Conservation (phyloP, 192 early-diverging fungal genomes). For the Coemansia sp. region DNA sequence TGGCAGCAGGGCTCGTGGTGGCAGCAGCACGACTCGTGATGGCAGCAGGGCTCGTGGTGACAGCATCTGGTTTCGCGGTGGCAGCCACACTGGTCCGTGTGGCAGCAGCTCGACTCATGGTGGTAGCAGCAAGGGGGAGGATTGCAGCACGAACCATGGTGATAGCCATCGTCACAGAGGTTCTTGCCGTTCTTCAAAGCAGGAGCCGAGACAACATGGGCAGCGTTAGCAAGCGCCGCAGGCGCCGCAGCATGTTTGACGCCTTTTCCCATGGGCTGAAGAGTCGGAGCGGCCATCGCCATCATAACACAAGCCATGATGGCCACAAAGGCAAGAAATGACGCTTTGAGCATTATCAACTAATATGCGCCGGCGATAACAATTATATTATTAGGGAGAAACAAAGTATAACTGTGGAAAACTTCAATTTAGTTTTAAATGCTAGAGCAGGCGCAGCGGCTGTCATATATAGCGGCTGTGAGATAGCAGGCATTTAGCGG, state of each 20-base stretch:
- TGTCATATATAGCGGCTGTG: not conserved
- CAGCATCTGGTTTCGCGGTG: slow-evolving; percentile 46
- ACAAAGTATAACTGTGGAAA: not conserved
- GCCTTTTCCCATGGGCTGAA: slow-evolving; percentile 11
- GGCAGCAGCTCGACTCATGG: slow-evolving; percentile 24
- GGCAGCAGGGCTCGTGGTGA: slow-evolving; percentile 20
- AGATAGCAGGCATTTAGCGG: not conserved
- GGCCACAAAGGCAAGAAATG: slow-evolving; percentile 40
- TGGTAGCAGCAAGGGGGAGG: slow-evolving; percentile 9
- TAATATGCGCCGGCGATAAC: not conserved
- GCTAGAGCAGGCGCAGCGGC: not conserved
- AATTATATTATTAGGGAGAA: slow-evolving; percentile 8
- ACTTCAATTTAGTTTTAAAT: too few species aligned
- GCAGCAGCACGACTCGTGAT: slow-evolving; percentile 21
- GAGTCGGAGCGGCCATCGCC: slow-evolving; percentile 39
- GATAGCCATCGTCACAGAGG: slow-evolving; percentile 33
- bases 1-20: slow-evolving; percentile 33
- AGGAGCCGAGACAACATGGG: slow-evolving; percentile 7
- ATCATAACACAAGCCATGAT: slow-evolving; percentile 45
- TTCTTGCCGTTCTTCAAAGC: slow-evolving; percentile 17
- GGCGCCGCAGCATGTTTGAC: slow-evolving; percentile 4
- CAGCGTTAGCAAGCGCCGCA: not conserved
- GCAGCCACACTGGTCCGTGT: slow-evolving; percentile 51
- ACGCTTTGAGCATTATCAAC: slow-evolving; percentile 32
- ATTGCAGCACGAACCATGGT: slow-evolving; percentile 8